These are phyloP conservation scores for Solanum hybrid DNA, from an alignment of 305 asterid species.

Conservation along the genomic window DNA sequence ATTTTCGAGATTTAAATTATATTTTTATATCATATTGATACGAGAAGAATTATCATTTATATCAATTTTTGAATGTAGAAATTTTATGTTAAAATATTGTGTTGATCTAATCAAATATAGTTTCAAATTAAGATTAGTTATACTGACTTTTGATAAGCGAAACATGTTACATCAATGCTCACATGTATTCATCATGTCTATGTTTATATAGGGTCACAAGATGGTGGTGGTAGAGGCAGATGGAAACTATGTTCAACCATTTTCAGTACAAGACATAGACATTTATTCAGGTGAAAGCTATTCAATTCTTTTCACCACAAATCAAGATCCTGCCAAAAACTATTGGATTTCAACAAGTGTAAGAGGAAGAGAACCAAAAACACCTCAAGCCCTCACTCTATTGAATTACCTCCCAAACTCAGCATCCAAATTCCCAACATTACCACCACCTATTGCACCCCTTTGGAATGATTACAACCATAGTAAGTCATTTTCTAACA, in stretches of 20 bases:
- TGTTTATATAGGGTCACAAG: conserved; percentile 47
- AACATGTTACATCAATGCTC: neutral
- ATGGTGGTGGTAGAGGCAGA: conserved; percentile 73
- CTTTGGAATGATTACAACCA: conserved; percentile 47
- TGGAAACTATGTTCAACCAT: conserved; percentile 67
- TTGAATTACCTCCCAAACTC: conserved; percentile 44
- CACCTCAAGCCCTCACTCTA: conserved; percentile 59
- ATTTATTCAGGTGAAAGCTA: conserved; percentile 83
- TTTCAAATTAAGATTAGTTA: neutral
- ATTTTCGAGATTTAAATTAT: neutral
- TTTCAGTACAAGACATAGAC: conserved; percentile 56
- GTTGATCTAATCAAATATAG: neutral
- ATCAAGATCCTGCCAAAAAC: conserved; percentile 49
- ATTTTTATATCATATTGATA: too few species aligned
- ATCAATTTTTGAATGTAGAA: neutral
- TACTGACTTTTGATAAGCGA: neutral
- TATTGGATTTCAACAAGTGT: conserved; percentile 60
- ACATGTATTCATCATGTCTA: neutral
- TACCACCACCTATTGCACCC: conserved; percentile 49
- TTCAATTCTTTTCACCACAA: conserved; percentile 53
- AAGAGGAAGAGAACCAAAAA: conserved; percentile 61
- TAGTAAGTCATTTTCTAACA: conserved; percentile 41
- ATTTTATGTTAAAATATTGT: neutral
- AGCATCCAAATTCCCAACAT: conserved; percentile 31
- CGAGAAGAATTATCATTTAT: too few species aligned